phyloP scores from a whole-genome alignment of 441 rosid species.

The Melastoma candidum region DNA sequence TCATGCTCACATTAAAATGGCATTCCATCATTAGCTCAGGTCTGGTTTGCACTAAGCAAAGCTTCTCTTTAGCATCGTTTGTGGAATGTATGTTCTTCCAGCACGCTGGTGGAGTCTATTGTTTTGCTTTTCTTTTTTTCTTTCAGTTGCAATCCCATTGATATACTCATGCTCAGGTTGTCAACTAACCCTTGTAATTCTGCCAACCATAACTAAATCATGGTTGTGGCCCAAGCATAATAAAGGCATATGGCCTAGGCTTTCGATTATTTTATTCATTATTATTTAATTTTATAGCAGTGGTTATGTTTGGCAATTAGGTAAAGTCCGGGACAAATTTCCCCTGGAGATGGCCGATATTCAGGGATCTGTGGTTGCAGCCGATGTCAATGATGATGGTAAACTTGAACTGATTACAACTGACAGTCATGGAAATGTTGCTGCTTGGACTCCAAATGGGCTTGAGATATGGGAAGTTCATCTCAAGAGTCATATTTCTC shows the following conservation, averaged over 20 bases:
- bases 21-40: too few species aligned
- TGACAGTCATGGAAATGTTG: slow-evolving; percentile 96
- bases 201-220: too few species aligned
- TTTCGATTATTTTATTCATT: background rate
- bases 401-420: slow-evolving; percentile 94
- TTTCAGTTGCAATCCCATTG: too few species aligned
- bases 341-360: slow-evolving; percentile 99
- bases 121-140: too few species aligned
- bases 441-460: slow-evolving; percentile 98
- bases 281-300: background rate
- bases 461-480: slow-evolving; percentile 81
- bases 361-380: slow-evolving; percentile 93
- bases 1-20: too few species aligned
- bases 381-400: slow-evolving; percentile 99
- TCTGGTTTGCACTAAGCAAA: too few species aligned
- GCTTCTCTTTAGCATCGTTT: too few species aligned
- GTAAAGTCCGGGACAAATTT: slow-evolving; percentile 71
- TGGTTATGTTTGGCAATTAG: slow-evolving; percentile 27
- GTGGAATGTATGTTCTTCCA: too few species aligned
- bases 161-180: too few species aligned
- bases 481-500: slow-evolving; percentile 90
- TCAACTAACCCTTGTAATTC: too few species aligned
- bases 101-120: too few species aligned
- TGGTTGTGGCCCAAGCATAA: too few species aligned
- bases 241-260: slow-evolving; percentile 13